A percentile compares a stretch with the other conserved stretches of the same genome.
Conservation (phyloP, 108 stramenopile genomes). For the Conticribra weissflogii region DNA sequence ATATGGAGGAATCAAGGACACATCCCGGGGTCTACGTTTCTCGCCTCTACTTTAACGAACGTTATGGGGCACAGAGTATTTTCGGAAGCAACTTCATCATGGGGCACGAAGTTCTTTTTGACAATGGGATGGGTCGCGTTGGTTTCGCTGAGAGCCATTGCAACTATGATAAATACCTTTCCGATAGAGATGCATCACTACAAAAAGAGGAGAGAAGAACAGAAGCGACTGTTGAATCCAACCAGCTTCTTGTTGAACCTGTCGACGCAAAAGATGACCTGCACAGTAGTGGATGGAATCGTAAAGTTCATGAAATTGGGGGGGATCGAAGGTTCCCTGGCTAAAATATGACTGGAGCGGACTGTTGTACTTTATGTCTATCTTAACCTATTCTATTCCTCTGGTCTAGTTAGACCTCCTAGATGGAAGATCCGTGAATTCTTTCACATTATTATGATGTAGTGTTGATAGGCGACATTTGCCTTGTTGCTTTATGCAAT, state of each 20-base stretch:
- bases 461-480: no score
- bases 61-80: constrained; percentile 51
- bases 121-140: constrained; percentile 53
- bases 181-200: constrained; percentile 9
- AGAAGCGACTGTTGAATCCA: not conserved
- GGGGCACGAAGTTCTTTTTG: constrained; percentile 92
- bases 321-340: constrained; percentile 7
- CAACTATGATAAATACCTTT: constrained; percentile 36
- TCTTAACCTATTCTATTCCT: no score
- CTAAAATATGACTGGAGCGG: no score
- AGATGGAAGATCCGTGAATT: no score
- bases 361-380: no score
- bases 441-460: no score
- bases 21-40: constrained; percentile 45
- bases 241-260: not conserved
- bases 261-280: not conserved
- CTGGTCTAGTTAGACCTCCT: no score
- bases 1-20: constrained; percentile 70
- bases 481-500: no score
- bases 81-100: constrained; percentile 93
- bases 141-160: constrained; percentile 68
- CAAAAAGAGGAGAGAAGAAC: not conserved
- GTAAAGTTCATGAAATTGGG: not conserved
- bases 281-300: constrained; percentile 7
- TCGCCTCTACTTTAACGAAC: constrained; percentile 82